Evolutionary conservation across 306 rosid genomes (phyloP), one percentile per base, ranked within the genome.

Genomic region (Prunus persica): DNA sequence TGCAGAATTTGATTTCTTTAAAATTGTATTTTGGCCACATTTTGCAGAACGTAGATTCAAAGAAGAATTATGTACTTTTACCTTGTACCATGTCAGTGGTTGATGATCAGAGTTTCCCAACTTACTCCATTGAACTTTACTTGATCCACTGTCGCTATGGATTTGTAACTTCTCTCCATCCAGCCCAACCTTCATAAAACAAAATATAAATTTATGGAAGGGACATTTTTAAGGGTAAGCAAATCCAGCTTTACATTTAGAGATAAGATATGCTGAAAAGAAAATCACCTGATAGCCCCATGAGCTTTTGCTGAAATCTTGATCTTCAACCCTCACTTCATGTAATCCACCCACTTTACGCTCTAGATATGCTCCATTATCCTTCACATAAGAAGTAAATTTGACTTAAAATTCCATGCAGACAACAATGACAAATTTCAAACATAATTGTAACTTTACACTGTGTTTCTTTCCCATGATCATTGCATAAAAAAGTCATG

Each of bases 241-340:
- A 56, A 50, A 13, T 50, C 25, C 15, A 47, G 14, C 20, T 25
- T 46, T 11, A n/a, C 56, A 14, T 47, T 22, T 8, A 38, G 49
- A 69, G 63, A n/a, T 20, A 27, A 1, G 13, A 24, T 9, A 68
- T 15, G 1, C 67, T 18, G 11, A 61, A 16, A 54, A 61, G 68
- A 49, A 72, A 77, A 58, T 82, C 65, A 94, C 98, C 95, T 90
- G 90, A 82, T 95, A 87, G 69, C 97, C 97, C 97, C 93, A 92
- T 5, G 79, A 20, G 49, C 56, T 22, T 16, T 56, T 75, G 25
- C 79, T 75, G 65, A 90, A 54, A 80, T 90, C 95, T 84, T 75
- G 77, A 68, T 83, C 85, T 45, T 77, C 60, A 77, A 92, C 82
- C 65, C 28, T 54, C 62, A 95, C 96, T 8, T 30, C 60, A 16